Conservation (phyloP, 179 eudicot genomes). For the Silene noctiflora region DNA sequence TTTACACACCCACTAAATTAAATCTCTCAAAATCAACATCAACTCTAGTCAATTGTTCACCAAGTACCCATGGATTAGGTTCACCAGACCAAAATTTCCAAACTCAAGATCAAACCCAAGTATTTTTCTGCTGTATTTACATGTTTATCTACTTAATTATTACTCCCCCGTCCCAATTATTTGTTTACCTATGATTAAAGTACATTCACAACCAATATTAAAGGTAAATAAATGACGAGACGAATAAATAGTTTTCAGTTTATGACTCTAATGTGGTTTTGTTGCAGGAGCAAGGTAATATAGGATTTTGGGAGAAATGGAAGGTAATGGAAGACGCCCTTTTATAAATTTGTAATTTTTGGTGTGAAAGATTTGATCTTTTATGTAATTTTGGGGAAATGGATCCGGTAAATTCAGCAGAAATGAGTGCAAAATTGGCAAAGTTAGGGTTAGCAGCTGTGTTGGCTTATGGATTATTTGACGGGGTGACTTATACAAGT, state of each 20-base stretch:
- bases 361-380: slow-evolving; percentile 18
- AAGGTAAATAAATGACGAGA: too few species aligned
- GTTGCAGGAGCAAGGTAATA: slow-evolving; percentile 31
- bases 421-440: slow-evolving; percentile 48
- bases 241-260: neutral
- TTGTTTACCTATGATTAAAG: too few species aligned
- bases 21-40: slow-evolving; percentile 10
- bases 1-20: slow-evolving; percentile 9
- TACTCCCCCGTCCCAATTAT: neutral
- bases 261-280: slow-evolving; percentile 6
- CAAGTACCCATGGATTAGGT: slow-evolving; percentile 27
- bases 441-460: slow-evolving; percentile 57
- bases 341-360: neutral
- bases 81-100: slow-evolving; percentile 27
- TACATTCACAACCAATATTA: neutral
- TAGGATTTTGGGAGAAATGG: slow-evolving; percentile 53
- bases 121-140: neutral
- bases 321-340: slow-evolving; percentile 30
- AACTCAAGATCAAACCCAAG: slow-evolving; percentile 22
- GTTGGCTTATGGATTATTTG: slow-evolving; percentile 54
- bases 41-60: slow-evolving; percentile 25
- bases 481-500: slow-evolving; percentile 55
- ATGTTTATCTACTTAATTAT: too few species aligned
- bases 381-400: slow-evolving; percentile 9
- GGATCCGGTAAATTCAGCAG: slow-evolving; percentile 46